Evolutionary conservation across 1,139 yeast genomes (phyloP).

Genomic region (Zygotorulaspora mrakii): DNA sequence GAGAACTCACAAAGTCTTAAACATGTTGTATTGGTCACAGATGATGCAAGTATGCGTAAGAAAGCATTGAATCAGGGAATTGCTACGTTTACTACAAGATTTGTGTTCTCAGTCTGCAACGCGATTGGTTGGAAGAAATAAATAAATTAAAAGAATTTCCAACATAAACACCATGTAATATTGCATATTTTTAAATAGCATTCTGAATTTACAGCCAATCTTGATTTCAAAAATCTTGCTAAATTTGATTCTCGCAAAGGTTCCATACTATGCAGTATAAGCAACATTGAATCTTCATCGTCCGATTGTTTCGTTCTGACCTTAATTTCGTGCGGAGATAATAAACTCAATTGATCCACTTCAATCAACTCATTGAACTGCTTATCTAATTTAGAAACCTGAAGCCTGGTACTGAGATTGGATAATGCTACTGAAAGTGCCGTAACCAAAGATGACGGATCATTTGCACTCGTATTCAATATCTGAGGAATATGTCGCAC

Average conservation of each 20-base stretch:
- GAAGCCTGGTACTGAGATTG: slow-evolving; percentile 4
- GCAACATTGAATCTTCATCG: background rate
- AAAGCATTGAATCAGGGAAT: slow-evolving; percentile 61
- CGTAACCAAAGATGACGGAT: background rate
- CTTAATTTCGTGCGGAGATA: slow-evolving; percentile 12
- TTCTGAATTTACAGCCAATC: slow-evolving; percentile 18
- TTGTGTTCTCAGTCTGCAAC: slow-evolving; percentile 34
- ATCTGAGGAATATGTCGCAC: background rate
- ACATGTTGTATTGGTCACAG: slow-evolving; percentile 63
- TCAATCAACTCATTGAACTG: slow-evolving; percentile 9
- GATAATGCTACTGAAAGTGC: slow-evolving; percentile 5
- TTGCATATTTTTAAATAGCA: slow-evolving; percentile 16
- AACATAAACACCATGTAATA: slow-evolving; percentile 23
- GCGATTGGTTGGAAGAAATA: slow-evolving; percentile 27
- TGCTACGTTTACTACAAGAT: slow-evolving; percentile 36
- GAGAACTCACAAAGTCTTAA: slow-evolving; percentile 44
- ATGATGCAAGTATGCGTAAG: slow-evolving; percentile 67
- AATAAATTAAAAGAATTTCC: slow-evolving; percentile 28
- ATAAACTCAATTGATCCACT: slow-evolving; percentile 3
- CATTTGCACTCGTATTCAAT: background rate
- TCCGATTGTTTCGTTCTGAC: slow-evolving; percentile 4
- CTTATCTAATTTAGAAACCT: slow-evolving; percentile 4
- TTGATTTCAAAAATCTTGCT: slow-evolving; percentile 3
- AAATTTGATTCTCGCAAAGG: slow-evolving; percentile 6
- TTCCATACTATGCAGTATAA: slow-evolving; percentile 9